Evolutionary conservation across 495 filamentous ascomycete genomes (phyloP).

Genomic region (Hypomontagnella submonticulosa): DNA sequence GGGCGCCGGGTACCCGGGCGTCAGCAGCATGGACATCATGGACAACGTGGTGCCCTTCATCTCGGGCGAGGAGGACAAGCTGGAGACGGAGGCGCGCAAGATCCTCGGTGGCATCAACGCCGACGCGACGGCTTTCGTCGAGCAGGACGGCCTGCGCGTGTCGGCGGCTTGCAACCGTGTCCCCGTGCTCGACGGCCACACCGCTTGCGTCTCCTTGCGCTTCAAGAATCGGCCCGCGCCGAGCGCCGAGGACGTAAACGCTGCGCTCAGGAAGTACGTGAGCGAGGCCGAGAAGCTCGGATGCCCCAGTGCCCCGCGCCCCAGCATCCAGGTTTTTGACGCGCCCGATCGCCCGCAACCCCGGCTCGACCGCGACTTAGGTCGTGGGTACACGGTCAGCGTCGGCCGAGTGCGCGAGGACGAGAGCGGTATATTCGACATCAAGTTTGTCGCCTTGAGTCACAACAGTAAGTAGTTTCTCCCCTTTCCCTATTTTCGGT

Average conservation of each 20-base stretch:
- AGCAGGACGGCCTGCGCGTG: constrained; percentile 71
- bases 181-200: constrained; percentile 85
- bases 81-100: constrained; percentile 86
- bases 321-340: constrained; percentile 80
- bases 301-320: constrained; percentile 78
- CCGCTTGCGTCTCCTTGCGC: constrained; percentile 80
- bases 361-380: constrained; percentile 79
- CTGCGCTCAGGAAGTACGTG: constrained; percentile 76
- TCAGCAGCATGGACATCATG: constrained; percentile 75
- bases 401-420: constrained; percentile 82
- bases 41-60: constrained; percentile 91
- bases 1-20: constrained; percentile 88
- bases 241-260: constrained; percentile 71
- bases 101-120: constrained; percentile 77
- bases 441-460: constrained; percentile 83
- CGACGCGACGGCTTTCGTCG: constrained; percentile 71
- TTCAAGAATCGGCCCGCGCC: constrained; percentile 69
- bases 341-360: constrained; percentile 86
- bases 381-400: constrained; percentile 81
- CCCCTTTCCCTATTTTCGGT: not conserved
- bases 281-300: constrained; percentile 79
- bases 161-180: constrained; percentile 87
- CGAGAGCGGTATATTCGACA: constrained; percentile 79
- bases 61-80: constrained; percentile 88
- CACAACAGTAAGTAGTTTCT: constrained; percentile 77